phyloP scores from a whole-genome alignment of 1,139 yeast genomes.

The Suhomyces taliae region DNA sequence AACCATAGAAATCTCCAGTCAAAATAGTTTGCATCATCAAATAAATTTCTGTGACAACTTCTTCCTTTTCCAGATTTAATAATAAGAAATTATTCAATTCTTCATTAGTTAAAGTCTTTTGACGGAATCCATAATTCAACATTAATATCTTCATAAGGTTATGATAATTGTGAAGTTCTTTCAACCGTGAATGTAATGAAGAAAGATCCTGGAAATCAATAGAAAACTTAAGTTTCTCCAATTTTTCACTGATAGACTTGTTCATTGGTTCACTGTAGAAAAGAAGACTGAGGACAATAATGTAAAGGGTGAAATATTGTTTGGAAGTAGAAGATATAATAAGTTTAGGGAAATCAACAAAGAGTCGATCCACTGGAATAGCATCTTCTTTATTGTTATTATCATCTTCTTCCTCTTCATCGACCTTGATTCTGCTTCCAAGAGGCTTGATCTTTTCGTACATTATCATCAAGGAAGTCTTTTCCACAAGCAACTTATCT shows the following conservation, averaged over 20 bases:
- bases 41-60: conserved; percentile 35
- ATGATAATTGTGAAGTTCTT: conserved; percentile 29
- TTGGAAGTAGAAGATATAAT: conserved; percentile 42
- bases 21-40: conserved; percentile 42
- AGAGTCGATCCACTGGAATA: conserved; percentile 20
- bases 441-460: conserved; percentile 35
- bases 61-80: conserved; percentile 29
- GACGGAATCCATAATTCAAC: conserved; percentile 40
- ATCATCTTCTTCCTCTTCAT: conserved; percentile 5
- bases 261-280: conserved; percentile 47
- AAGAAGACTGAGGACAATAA: conserved; percentile 35
- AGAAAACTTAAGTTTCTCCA: conserved; percentile 43
- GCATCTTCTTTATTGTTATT: not conserved
- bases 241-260: conserved; percentile 32
- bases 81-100: conserved; percentile 36
- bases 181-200: conserved; percentile 30
- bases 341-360: conserved; percentile 44
- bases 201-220: conserved; percentile 43
- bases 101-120: conserved; percentile 34
- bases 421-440: conserved; percentile 11
- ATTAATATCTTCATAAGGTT: conserved; percentile 24
- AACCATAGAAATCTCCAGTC: conserved; percentile 33
- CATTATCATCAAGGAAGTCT: conserved; percentile 39
- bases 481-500: conserved; percentile 38
- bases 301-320: conserved; percentile 43